A percentile compares a stretch with the other conserved stretches of the same genome.
phyloP scores from a whole-genome alignment of 148 eudicot genomes.

The Agrostemma githago region DNA sequence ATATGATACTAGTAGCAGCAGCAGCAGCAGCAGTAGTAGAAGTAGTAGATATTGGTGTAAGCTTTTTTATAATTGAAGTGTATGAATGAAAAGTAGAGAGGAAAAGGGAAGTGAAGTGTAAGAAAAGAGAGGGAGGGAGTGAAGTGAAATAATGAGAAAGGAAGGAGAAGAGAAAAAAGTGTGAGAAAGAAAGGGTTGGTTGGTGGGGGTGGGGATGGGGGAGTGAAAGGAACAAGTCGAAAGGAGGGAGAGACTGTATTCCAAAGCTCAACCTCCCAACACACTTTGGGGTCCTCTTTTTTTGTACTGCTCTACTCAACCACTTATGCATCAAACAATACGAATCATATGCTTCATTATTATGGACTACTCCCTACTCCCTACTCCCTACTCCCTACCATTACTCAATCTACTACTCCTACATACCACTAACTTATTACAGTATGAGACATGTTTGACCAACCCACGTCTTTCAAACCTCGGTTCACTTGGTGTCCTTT shows the following conservation, averaged over 20 bases:
- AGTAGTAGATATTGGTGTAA: background rate
- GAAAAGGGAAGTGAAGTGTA: background rate
- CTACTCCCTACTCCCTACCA: too few relatives aligned
- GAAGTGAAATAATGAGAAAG: background rate
- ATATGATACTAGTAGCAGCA: slow-evolving; percentile 1
- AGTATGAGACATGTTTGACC: background rate
- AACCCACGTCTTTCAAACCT: too few relatives aligned
- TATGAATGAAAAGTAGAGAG: background rate
- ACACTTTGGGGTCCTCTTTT: slow-evolving; percentile 8
- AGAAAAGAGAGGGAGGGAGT: background rate
- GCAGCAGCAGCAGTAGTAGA: background rate
- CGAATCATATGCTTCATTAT: background rate
- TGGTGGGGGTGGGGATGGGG: too few relatives aligned
- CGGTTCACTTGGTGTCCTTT: too few relatives aligned
- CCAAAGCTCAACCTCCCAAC: slow-evolving; percentile 17
- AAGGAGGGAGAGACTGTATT: slow-evolving; percentile 15
- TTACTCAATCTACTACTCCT: too few relatives aligned
- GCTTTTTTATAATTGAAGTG: background rate
- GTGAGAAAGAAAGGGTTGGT: background rate
- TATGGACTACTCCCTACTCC: too few relatives aligned
- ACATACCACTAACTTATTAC: too few relatives aligned
- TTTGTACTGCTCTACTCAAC: slow-evolving; percentile 3
- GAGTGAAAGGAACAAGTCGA: slow-evolving; percentile 23
- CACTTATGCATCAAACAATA: background rate
- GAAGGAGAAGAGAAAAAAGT: background rate